Base-by-base conservation (phyloP, 2,329 filamentous ascomycete species). In the Fusarium torulosum region DNA sequence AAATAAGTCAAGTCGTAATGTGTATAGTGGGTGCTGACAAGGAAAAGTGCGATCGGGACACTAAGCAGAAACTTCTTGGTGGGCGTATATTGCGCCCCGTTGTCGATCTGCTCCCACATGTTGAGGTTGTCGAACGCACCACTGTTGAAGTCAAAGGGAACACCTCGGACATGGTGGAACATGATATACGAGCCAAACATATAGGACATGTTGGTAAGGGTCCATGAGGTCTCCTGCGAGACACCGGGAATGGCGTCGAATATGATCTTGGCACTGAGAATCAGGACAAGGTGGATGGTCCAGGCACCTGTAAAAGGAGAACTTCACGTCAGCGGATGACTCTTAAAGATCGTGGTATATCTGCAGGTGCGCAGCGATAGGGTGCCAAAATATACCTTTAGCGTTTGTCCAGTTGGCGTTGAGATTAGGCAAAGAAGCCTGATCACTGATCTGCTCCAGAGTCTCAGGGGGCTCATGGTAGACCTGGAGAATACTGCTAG, bases 41-140 rank as follows among this genome's bases (percentile, higher is more conserved):
- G 86, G 79, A 99, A 99, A 67, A 99, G 86, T 68, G 94, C 87
- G 74, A 99, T 97, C 38, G 96, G 96, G 33, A 98, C 95, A 75
- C 91, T 93, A 73, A 98, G 89, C 61, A 99, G 85, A 76, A 99
- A 99, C 81, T 99, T 99, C 86, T 99, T 99, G 70, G 96, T 93
- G 6, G 96, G 96, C 1, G 96, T 99, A 83, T 98, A 99, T 80
- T 99, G 96, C 74, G 96, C 96, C 45, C 96, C 96, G 75, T 98
- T 96, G 84, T 99, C 96, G 79, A 99, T 99, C 83, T 99, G 96
- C 84, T 99, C 96, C 96, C 96, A 99, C 96, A 99, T 98, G 83
- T 98, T 99, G 76, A 99, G 86, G 80, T 99, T 98, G 85, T 99
- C 96, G 80, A 98, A 99, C 73, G 96, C 96, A 61, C 96, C 96